Evolutionary conservation across 2,329 filamentous ascomycete genomes (phyloP).

Genomic region (Cylindrodendrum hubeiense): DNA sequence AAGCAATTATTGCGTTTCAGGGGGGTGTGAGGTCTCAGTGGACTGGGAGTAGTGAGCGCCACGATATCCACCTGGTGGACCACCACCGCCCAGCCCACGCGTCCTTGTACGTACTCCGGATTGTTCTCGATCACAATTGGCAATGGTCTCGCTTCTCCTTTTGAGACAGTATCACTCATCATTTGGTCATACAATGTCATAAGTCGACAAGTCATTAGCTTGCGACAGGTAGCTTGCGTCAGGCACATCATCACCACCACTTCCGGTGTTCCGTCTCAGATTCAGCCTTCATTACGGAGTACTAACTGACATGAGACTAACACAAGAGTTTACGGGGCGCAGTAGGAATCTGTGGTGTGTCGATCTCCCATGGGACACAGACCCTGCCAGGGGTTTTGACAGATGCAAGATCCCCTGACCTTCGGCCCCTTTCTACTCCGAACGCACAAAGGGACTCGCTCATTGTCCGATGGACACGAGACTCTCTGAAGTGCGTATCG

Average conservation of each 20-base stretch:
- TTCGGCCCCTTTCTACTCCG: constrained; percentile 6
- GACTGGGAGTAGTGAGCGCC: constrained; percentile 7
- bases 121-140: not conserved
- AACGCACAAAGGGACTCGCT: not conserved
- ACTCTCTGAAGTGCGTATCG: not conserved
- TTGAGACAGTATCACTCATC: not conserved
- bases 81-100: constrained; percentile 13
- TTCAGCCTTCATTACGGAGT: not conserved
- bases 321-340: not conserved
- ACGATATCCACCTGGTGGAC: constrained; percentile 13
- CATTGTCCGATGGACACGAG: constrained; percentile 3
- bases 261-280: not conserved
- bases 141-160: not conserved
- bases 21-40: constrained; percentile 14
- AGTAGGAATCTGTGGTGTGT: constrained; percentile 16
- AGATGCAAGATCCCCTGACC: constrained; percentile 31
- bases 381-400: constrained; percentile 30
- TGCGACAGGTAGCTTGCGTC: too few species aligned
- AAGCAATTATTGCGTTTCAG: constrained; percentile 37
- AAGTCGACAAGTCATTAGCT: constrained; percentile 1
- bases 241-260: not conserved
- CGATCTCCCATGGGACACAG: constrained; percentile 38
- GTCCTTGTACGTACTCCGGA: constrained; percentile 2
- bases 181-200: not conserved
- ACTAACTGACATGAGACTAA: not conserved